phyloP scores from a whole-genome alignment of 164 flowering plant species.

The Piper betle region DNA sequence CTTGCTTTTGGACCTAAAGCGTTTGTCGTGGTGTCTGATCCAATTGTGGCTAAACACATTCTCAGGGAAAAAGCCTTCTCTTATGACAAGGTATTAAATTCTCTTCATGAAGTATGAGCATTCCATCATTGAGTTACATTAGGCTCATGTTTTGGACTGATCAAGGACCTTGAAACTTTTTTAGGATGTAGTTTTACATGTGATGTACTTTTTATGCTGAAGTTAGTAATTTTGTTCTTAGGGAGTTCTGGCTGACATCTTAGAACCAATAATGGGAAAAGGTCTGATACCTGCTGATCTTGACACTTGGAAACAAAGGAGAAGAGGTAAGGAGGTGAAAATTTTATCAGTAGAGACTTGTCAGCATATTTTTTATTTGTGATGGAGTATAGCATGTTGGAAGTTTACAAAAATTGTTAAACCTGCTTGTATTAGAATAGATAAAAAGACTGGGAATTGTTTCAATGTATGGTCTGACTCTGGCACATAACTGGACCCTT shows the following conservation, averaged over 20 bases:
- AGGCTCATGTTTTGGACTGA: neutral
- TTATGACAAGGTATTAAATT: conserved; percentile 73
- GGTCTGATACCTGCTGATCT: conserved; percentile 98
- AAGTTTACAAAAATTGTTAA: too few relatives aligned
- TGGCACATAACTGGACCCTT: neutral
- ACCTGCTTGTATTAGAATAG: neutral
- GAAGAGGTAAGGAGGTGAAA: conserved; percentile 45
- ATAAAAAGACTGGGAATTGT: neutral
- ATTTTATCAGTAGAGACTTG: neutral
- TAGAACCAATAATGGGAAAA: conserved; percentile 98
- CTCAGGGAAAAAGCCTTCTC: conserved; percentile 87
- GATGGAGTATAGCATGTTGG: too few relatives aligned
- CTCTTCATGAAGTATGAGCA: neutral
- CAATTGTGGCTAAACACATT: conserved; percentile 80
- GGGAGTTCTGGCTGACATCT: conserved; percentile 97
- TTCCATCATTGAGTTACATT: neutral
- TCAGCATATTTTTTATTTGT: neutral
- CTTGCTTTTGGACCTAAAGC: conserved; percentile 98
- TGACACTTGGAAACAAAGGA: conserved; percentile 89
- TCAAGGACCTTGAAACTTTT: neutral
- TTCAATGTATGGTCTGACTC: neutral
- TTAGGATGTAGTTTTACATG: too few relatives aligned
- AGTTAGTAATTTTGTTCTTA: conserved; percentile 11
- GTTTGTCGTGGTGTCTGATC: conserved; percentile 93
- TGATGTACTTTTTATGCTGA: neutral